Base-by-base conservation (phyloP, 495 filamentous ascomycete species). In the Penicillium silybi region DNA sequence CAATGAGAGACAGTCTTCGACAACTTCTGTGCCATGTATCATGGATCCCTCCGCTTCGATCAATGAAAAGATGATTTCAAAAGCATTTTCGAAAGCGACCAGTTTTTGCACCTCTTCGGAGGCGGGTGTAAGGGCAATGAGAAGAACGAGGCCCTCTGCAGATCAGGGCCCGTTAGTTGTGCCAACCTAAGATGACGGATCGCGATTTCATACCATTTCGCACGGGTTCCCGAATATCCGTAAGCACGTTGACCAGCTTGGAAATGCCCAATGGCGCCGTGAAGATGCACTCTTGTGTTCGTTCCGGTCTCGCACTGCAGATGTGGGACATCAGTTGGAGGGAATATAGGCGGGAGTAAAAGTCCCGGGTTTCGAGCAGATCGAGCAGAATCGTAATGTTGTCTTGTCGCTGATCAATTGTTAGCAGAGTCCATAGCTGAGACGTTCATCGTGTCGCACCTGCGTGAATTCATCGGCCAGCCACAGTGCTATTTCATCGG, bases 401-500 rank as follows among this genome's bases (percentile, higher is more conserved):
- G 70, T 97, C 93, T 86, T 97, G 92, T 57, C 91, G 85, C 85
- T 77, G 59, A 56, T 42, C 9, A 38, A 68, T 48, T 68, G 59
- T 76, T 68, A 82, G 73, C 70, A 73, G 62, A 74, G 34, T 54
- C 46, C 23, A 37, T 32, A 41, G 32, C 8, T 11, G 20, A 23
- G 7, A 15, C 43, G 37, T 25, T 19, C 38, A 41, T 35, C 39
- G 20, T 20, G 38, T 54, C 76, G 49, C 71, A 89, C 88, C 80
- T 96, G 90, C 26, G 95, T 97, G 61, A 98, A 98, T 67, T 97
- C 92, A 71, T 98, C 93, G 42, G 93, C 92, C 48, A 98, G 79
- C 92, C 92, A 97, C 6, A 97, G 80, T 23, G 89, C 88, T 63
- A 98, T 95, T 66, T 98, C 93, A 51, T 97, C 95, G 13, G 91